Evolutionary conservation across 2,329 filamentous ascomycete genomes (phyloP).

Genomic region (Exophiala xenobiotica): DNA sequence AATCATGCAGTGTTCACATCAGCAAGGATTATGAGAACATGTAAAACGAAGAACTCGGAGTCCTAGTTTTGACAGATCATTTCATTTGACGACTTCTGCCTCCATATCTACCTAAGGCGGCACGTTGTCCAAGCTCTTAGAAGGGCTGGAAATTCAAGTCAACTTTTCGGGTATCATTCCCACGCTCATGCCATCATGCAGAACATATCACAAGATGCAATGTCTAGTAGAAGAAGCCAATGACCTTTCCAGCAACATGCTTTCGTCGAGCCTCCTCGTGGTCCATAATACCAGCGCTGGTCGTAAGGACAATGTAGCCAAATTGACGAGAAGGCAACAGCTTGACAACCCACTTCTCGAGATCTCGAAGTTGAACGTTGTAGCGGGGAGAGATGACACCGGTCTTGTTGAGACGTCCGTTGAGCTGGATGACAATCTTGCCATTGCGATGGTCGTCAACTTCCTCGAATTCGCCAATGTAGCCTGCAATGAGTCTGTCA

Average conservation of each 20-base stretch:
- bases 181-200: slow-evolving; percentile 23
- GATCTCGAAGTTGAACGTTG: slow-evolving; percentile 95
- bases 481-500: slow-evolving; percentile 66
- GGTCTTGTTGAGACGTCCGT: slow-evolving; percentile 98
- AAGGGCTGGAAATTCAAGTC: slow-evolving; percentile 4
- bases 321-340: slow-evolving; percentile 99
- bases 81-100: not conserved
- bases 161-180: slow-evolving; percentile 26
- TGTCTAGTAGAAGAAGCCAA: slow-evolving; percentile 97
- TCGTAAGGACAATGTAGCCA: slow-evolving; percentile 98
- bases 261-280: slow-evolving; percentile 99
- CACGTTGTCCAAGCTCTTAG: not conserved
- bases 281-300: slow-evolving; percentile 99
- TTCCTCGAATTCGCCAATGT: slow-evolving; percentile 99
- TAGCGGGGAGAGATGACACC: slow-evolving; percentile 99
- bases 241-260: slow-evolving; percentile 99
- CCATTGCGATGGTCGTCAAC: slow-evolving; percentile 99
- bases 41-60: too few species aligned
- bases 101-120: not conserved
- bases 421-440: slow-evolving; percentile 99
- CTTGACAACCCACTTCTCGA: slow-evolving; percentile 99
- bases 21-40: too few species aligned
- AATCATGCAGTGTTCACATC: too few species aligned
- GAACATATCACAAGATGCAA: not conserved
- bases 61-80: not conserved